phyloP scores from a whole-genome alignment of 148 eudicot genomes.

The Oxyria digyna region DNA sequence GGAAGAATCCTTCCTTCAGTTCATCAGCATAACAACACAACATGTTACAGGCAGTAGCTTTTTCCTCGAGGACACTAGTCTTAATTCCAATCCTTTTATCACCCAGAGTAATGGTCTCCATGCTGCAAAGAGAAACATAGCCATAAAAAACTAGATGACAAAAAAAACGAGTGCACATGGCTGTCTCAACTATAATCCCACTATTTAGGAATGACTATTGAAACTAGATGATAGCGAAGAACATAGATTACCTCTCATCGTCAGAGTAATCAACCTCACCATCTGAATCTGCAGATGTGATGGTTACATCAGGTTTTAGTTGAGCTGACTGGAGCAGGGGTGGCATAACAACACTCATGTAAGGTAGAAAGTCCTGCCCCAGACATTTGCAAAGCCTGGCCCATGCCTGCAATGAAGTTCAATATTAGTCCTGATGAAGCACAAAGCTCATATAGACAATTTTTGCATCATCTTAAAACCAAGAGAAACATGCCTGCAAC shows the following conservation, averaged over 20 bases:
- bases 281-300: conserved; percentile 88
- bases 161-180: too few relatives aligned
- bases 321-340: conserved; percentile 94
- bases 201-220: too few relatives aligned
- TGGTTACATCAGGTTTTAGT: conserved; percentile 92
- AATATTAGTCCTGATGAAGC: neutral
- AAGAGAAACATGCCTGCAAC: conserved; percentile 55
- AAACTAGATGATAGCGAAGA: too few relatives aligned
- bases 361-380: conserved; percentile 97
- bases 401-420: conserved; percentile 59
- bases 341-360: conserved; percentile 95
- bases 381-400: conserved; percentile 98
- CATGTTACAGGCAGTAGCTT: conserved; percentile 99
- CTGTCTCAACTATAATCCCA: too few relatives aligned
- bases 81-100: conserved; percentile 96
- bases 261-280: conserved; percentile 88
- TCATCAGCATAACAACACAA: conserved; percentile 97
- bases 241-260: conserved; percentile 61
- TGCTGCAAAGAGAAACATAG: conserved; percentile 29
- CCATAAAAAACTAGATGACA: too few relatives aligned
- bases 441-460: neutral
- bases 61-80: conserved; percentile 96
- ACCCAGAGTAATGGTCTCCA: conserved; percentile 97
- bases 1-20: conserved; percentile 93
- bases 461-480: neutral